These are phyloP conservation scores for Colletotrichum caudatum DNA, from an alignment of 2,329 filamentous ascomycete species.

Conservation along the genomic window DNA sequence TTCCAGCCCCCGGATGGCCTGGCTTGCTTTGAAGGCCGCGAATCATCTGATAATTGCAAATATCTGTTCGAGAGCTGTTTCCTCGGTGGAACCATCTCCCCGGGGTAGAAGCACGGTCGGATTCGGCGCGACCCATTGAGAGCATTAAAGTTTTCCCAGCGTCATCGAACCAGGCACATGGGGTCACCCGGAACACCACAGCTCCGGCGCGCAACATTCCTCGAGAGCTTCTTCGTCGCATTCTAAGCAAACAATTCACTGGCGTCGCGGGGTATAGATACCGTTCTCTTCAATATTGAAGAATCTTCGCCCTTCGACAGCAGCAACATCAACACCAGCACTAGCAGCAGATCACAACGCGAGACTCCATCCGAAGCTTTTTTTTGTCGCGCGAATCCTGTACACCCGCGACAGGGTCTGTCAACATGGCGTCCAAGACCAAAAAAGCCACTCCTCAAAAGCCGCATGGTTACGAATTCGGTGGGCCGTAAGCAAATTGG, in stretches of 20 bases:
- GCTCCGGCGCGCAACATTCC: constrained; percentile 41
- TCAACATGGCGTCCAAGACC: constrained; percentile 50
- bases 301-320: neutral
- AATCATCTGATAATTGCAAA: constrained; percentile 23
- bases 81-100: constrained; percentile 39
- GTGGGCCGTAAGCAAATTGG: constrained; percentile 60
- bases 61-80: constrained; percentile 16
- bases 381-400: neutral
- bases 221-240: constrained; percentile 2
- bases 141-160: constrained; percentile 8
- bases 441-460: constrained; percentile 47
- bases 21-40: neutral
- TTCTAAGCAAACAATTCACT: neutral
- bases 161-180: constrained; percentile 43
- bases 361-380: neutral
- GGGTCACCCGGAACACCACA: constrained; percentile 46
- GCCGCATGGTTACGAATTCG: constrained; percentile 64
- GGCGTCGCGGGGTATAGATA: neutral
- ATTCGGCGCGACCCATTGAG: constrained; percentile 20
- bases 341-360: neutral
- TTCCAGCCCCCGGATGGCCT: neutral
- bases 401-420: neutral
- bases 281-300: neutral
- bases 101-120: constrained; percentile 1
- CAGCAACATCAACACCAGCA: neutral